Base-by-base conservation (phyloP, 116 monocot genomes). In the Zostera marina region DNA sequence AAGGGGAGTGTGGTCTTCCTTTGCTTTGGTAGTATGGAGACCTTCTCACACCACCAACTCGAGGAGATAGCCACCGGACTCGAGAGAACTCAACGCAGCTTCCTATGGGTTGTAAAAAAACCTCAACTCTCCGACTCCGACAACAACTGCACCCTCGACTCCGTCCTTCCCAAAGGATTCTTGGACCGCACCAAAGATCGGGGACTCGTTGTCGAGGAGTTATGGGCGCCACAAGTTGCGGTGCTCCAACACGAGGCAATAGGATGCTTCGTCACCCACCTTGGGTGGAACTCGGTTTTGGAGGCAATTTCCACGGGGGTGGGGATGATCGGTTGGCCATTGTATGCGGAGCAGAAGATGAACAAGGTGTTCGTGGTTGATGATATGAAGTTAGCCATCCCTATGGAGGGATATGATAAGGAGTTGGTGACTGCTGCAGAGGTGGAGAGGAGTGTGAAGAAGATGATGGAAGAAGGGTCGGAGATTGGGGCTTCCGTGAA, bases 231-330 rank as follows among this genome's bases (percentile, higher is more conserved):
- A 42, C 84, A 84, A 44, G 58, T 20, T 26, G 70, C 52, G 58
- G 76, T 84, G 20, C 65, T 84, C 54, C 12, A 9, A 0, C 84
- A 84, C 62, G 62, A 52, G 70, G 45, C 84, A 20, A 51, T 68
- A 24, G 79, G 76, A 14, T 76, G 84, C 0, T 84, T 84, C 63
- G 58, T 84, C 65, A 79, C 74, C 5, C 84, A 84, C 63, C 67
- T 70, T 20, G 84, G 84, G 26, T 84, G 84, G 79, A 84, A 84
- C 73, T 84, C 83, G 10, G 70, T 66, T 7, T 41, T 79, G 70
- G 84, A 84, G 70, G 70, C 66, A 5, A 48, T 83, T 9, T 62
- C 62, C 21, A 65, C 57, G 11, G 83, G 79, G 4, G 79, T 79
- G 15, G 69, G 69, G 16, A 79, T 79, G 66, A 26, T 75, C 7